Evolutionary conservation across 129 eudicot species (phyloP).

Genomic region (Sambucus nigra): DNA sequence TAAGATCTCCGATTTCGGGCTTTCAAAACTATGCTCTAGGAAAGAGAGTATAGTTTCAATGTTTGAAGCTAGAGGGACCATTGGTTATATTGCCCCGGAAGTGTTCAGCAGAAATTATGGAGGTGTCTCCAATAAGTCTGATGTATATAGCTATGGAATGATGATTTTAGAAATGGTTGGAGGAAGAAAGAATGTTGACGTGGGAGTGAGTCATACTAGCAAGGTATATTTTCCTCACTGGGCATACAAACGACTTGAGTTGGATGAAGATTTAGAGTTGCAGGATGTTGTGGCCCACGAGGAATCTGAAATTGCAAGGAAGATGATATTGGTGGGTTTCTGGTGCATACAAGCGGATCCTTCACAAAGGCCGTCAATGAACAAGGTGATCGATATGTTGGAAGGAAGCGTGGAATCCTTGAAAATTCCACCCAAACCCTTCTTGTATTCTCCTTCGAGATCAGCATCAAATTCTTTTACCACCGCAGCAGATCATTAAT

Average conservation of each 20-base stretch:
- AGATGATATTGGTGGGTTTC: slow-evolving; percentile 21
- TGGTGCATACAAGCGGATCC: slow-evolving; percentile 38
- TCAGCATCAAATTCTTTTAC: too few relatives aligned
- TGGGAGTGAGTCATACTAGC: slow-evolving; percentile 4
- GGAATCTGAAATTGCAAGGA: slow-evolving; percentile 15
- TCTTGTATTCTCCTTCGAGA: slow-evolving; percentile 12
- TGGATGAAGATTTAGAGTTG: not conserved
- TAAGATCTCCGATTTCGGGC: slow-evolving; percentile 29
- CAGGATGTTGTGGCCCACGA: not conserved
- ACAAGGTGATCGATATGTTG: slow-evolving; percentile 26
- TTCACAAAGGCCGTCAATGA: slow-evolving; percentile 21
- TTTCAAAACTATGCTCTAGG: slow-evolving; percentile 17
- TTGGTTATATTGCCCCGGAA: slow-evolving; percentile 28
- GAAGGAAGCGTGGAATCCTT: slow-evolving; percentile 17
- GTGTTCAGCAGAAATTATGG: slow-evolving; percentile 18
- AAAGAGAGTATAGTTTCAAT: slow-evolving; percentile 18
- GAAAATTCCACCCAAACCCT: slow-evolving; percentile 21
- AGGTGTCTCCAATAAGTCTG: slow-evolving; percentile 23
- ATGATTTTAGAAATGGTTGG: slow-evolving; percentile 29
- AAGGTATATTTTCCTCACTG: slow-evolving; percentile 16
- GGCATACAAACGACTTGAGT: slow-evolving; percentile 11
- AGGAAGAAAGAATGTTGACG: slow-evolving; percentile 15
- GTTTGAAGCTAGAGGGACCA: slow-evolving; percentile 23
- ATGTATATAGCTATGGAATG: slow-evolving; percentile 38
- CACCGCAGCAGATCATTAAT: too few relatives aligned